Conservation (phyloP, 352 stramenopile species). For the Pythium insidiosum region DNA sequence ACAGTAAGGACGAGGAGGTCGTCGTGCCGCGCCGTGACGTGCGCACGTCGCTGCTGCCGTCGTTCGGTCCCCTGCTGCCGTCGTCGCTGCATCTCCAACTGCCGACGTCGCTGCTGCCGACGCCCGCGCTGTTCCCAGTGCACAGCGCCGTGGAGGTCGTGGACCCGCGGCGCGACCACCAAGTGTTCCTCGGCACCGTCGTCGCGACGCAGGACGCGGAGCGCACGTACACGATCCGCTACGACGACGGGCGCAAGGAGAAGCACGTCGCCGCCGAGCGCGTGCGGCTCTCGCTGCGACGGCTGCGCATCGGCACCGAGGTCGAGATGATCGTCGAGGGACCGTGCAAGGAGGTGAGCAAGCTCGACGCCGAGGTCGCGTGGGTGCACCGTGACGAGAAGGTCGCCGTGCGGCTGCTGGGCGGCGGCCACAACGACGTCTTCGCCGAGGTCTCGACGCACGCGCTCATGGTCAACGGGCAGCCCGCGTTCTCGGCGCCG, state of each 20-base stretch:
- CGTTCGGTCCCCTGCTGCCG: conserved; percentile 21
- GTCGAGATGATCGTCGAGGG: conserved; percentile 71
- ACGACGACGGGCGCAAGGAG: conserved; percentile 49
- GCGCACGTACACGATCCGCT: conserved; percentile 45
- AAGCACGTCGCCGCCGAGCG: conserved; percentile 41
- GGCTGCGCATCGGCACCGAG: conserved; percentile 48
- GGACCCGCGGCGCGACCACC: conserved; percentile 22
- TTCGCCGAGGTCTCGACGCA: conserved; percentile 61
- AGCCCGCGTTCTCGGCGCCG: conserved; percentile 50
- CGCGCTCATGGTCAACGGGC: conserved; percentile 51
- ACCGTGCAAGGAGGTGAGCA: conserved; percentile 63
- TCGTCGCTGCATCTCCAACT: conserved; percentile 20
- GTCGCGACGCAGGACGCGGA: conserved; percentile 29
- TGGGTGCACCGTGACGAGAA: conserved; percentile 72
- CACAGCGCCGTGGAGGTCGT: conserved; percentile 44
- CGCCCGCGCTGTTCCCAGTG: conserved; percentile 20
- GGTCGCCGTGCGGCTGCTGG: conserved; percentile 48
- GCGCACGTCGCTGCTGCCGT: conserved; percentile 22
- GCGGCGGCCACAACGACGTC: conserved; percentile 56
- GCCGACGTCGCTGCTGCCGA: conserved; percentile 19
- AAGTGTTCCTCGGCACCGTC: conserved; percentile 38
- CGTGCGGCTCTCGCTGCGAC: conserved; percentile 44
- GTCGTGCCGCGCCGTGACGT: conserved; percentile 43
- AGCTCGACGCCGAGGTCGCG: conserved; percentile 56
- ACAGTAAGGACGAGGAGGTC: conserved; percentile 27